These are phyloP conservation scores for Naganishia liquefaciens DNA, from an alignment of 1,284 basidiomycete species.

Conservation along the genomic window DNA sequence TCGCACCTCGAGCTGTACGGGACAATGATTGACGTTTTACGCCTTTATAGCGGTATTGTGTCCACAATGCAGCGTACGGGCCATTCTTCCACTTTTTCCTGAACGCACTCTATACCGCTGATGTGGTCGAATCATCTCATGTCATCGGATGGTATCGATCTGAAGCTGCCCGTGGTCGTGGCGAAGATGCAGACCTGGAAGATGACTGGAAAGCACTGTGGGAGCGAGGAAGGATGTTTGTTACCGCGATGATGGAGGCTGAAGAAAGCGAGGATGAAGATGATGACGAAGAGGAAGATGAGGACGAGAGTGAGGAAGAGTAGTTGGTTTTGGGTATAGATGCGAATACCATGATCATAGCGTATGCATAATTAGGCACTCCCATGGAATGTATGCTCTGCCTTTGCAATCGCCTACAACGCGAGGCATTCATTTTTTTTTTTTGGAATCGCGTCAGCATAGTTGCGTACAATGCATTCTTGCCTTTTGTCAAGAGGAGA, in stretches of 20 bases:
- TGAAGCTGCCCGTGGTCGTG: constrained; percentile 45
- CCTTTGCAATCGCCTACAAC: no score
- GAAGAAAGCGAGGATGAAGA: constrained; percentile 34
- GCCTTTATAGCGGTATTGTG: constrained; percentile 38
- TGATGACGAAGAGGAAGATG: constrained; percentile 6
- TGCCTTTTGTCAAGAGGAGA: no score
- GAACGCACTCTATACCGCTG: constrained; percentile 52
- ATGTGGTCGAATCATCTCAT: constrained; percentile 50
- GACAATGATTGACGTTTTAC: constrained; percentile 1
- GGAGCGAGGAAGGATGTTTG: constrained; percentile 38
- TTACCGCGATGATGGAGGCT: constrained; percentile 30
- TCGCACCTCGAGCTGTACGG: background rate
- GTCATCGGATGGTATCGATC: constrained; percentile 53
- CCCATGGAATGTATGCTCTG: background rate
- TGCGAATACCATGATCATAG: background rate
- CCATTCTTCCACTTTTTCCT: constrained; percentile 51
- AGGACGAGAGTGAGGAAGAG: constrained; percentile 20
- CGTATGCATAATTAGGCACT: background rate
- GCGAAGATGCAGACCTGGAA: constrained; percentile 39
- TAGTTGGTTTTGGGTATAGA: constrained; percentile 3
- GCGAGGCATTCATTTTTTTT: no score
- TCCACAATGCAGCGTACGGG: constrained; percentile 36
- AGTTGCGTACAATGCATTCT: no score
- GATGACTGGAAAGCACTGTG: constrained; percentile 33
- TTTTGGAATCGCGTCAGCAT: no score